These are phyloP conservation scores for Pseudomicrostroma phylloplanum DNA, from an alignment of 1,284 basidiomycete genomes.

Conservation along the genomic window DNA sequence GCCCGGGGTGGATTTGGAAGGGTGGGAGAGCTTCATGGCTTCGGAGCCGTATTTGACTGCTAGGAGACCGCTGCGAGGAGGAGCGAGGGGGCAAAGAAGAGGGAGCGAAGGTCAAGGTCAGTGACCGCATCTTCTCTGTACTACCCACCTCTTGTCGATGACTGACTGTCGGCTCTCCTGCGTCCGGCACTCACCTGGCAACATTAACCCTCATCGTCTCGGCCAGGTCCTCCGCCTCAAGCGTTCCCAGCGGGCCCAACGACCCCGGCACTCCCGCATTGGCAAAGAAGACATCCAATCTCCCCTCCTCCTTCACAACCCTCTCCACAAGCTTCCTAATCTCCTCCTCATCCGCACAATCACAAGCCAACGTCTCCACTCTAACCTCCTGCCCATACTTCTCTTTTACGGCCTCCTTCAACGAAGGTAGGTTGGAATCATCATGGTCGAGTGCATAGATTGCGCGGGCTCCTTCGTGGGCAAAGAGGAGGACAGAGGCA, in stretches of 20 bases:
- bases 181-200: constrained; percentile 60
- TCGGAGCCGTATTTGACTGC: constrained; percentile 76
- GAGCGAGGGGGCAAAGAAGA: not conserved
- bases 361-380: constrained; percentile 57
- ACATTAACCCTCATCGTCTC: constrained; percentile 73
- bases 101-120: no score
- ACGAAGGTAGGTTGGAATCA: constrained; percentile 63
- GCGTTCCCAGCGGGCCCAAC: constrained; percentile 57
- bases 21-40: constrained; percentile 65
- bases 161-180: not conserved
- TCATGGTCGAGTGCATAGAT: constrained; percentile 78
- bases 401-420: constrained; percentile 64
- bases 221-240: constrained; percentile 64
- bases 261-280: constrained; percentile 59
- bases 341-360: constrained; percentile 73
- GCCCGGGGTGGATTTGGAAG: constrained; percentile 60
- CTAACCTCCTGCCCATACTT: constrained; percentile 61
- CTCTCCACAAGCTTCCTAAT: constrained; percentile 66
- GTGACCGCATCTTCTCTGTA: no score
- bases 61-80: constrained; percentile 66
- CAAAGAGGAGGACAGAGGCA: constrained; percentile 30
- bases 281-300: constrained; percentile 86
- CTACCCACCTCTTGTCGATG: not conserved
- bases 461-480: constrained; percentile 59
- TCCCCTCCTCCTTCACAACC: constrained; percentile 71